Evolutionary conservation across 108 stramenopile species (phyloP).

Genomic region (Cyclotella baltica): DNA sequence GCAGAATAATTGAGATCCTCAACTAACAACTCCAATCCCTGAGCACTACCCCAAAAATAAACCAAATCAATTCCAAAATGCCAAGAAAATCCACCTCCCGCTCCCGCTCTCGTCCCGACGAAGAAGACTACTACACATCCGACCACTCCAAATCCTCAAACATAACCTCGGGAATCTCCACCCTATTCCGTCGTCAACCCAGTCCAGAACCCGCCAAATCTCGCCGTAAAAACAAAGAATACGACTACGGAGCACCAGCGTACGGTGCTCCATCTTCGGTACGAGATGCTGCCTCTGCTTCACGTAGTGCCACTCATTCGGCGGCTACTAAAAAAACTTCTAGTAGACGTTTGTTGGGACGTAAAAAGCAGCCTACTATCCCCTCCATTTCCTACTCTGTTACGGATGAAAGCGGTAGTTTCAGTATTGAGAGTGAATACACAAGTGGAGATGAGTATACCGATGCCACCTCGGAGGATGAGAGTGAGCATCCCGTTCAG

Average conservation of each 20-base stretch:
- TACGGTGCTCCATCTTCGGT: conserved; percentile 3
- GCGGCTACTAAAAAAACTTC: neutral
- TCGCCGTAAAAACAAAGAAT: neutral
- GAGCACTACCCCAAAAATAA: too few relatives aligned
- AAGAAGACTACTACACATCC: neutral
- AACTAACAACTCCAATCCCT: too few relatives aligned
- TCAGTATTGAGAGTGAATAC: neutral
- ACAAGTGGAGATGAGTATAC: conserved; percentile 1
- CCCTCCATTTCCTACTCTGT: conserved; percentile 2
- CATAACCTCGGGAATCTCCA: conserved; percentile 42
- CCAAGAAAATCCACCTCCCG: conserved; percentile 1
- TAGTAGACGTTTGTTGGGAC: neutral
- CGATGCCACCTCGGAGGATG: neutral
- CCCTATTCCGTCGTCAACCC: conserved; percentile 43
- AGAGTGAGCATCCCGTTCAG: neutral
- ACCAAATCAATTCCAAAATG: too few relatives aligned
- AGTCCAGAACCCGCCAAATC: conserved; percentile 10
- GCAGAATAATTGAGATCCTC: too few relatives aligned
- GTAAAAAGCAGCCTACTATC: neutral
- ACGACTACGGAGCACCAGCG: neutral
- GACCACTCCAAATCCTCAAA: neutral
- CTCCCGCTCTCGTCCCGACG: conserved; percentile 1
- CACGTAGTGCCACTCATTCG: neutral
- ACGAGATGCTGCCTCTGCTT: conserved; percentile 8
- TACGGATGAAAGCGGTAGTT: neutral